Evolutionary conservation across 1,284 basidiomycete species (phyloP), one percentile per base, ranked within the genome.

Genomic region (Quambalaria eucalypti): DNA sequence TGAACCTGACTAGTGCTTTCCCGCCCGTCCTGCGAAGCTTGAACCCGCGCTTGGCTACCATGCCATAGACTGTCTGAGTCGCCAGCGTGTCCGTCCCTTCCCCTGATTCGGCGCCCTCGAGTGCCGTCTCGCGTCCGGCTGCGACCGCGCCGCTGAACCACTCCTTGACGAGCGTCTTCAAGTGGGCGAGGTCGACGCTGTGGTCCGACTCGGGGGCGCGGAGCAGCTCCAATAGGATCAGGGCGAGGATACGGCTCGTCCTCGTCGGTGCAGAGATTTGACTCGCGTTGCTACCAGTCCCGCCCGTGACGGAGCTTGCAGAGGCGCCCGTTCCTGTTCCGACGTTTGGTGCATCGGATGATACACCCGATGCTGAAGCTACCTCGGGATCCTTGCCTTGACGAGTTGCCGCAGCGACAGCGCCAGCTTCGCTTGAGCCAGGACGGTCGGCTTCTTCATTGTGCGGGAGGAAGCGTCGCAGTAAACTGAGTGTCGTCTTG

Each of bases 11-110:
- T 16, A 8, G 8, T 16, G 42, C 42, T 21, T 23, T 46, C 5
- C 42, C 42, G 12, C 7, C 42, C n/a, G 21, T 26, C 25, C 42
- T 19, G 16, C 42, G 16, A 16, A 64, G 59, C 7, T 58, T 50
- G 38, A 74, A 60, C 21, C 72, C 53, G 51, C 68, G 61, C 52
- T 72, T 71, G 6, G 71, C 69, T 9, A 72, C 66, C 55, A 74
- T 63, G 16, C 60, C 65, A 47, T 74, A 74, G 10, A 71, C 65
- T 1, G 69, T 65, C 26, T 70, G 66, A n/a, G 64, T 63, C 3
- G 68, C 68, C 39, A 74, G 54, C n/a, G n/a, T n/a, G n/a, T n/a
- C n/a, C n/a, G n/a, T n/a, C 26, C 58, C 29, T 10, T 57, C 56
- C 26, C 64, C 62, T 26, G 51, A 42, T 21, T 58, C 48, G 21